phyloP scores from a whole-genome alignment of 345 rosid species.

The Cardiospermum halicacabum region DNA sequence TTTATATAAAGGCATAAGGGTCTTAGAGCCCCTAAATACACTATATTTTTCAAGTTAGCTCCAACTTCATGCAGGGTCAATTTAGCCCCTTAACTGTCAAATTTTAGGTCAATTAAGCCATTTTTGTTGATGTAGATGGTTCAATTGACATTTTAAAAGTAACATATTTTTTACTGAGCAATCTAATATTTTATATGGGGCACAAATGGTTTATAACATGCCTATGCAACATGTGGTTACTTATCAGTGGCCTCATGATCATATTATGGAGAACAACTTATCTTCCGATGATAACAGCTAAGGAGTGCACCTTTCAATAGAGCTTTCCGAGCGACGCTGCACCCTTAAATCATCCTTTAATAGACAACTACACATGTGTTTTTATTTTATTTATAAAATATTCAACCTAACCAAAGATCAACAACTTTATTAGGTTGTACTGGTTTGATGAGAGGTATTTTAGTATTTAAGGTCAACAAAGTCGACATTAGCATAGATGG shows the following conservation, averaged over 20 bases:
- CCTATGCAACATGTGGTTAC: constrained; percentile 28
- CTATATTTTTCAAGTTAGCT: no score
- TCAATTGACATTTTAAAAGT: constrained; percentile 25
- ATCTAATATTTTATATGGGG: constrained; percentile 29
- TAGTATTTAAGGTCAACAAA: no score
- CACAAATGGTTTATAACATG: constrained; percentile 33
- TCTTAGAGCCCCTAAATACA: no score
- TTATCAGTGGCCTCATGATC: constrained; percentile 36
- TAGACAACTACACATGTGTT: no score
- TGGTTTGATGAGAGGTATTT: no score
- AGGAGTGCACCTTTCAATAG: constrained; percentile 32
- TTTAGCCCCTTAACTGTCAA: no score
- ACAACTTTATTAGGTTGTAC: no score
- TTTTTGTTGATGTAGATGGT: constrained; percentile 9
- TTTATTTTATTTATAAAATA: no score
- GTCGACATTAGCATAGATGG: no score
- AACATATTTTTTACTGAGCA: constrained; percentile 43
- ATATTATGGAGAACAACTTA: constrained; percentile 20
- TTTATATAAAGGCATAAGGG: background rate
- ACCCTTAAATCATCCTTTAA: constrained; percentile 59
- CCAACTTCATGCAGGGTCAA: no score
- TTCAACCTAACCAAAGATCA: no score
- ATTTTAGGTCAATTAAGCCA: no score
- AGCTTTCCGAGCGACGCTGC: constrained; percentile 43
- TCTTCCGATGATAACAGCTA: constrained; percentile 37